A percentile compares a stretch with the other conserved stretches of the same genome.
These are phyloP conservation scores for Aureobasidium sp. DNA, from an alignment of 2,329 filamentous ascomycete genomes.

Conservation along the genomic window DNA sequence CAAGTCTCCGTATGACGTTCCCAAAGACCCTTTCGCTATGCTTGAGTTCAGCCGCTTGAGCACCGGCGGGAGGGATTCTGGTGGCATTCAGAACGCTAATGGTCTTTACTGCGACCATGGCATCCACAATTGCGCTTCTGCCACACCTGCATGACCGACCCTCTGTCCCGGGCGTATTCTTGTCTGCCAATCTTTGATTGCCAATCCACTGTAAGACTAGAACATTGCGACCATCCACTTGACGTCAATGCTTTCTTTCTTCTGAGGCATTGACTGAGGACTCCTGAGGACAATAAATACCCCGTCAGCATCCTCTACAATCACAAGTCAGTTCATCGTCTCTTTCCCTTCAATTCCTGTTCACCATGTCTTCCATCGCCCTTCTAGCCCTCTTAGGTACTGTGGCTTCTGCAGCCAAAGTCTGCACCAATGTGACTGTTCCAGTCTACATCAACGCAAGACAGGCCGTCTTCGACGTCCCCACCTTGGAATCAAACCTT, in stretches of 20 bases:
- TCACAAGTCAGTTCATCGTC: neutral
- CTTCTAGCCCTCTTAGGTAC: conserved; percentile 11
- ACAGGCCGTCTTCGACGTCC: conserved; percentile 45
- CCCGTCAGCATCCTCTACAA: neutral
- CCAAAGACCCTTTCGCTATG: neutral
- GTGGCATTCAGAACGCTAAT: neutral
- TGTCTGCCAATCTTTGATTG: neutral
- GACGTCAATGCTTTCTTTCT: conserved; percentile 2
- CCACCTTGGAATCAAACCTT: conserved; percentile 42
- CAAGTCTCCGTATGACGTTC: neutral
- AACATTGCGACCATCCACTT: neutral
- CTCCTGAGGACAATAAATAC: neutral
- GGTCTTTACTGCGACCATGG: neutral
- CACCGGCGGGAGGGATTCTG: neutral
- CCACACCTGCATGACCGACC: conserved; percentile 7
- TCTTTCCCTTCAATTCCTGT: neutral
- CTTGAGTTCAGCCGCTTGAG: neutral
- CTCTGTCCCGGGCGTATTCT: neutral
- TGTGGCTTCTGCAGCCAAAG: conserved; percentile 20
- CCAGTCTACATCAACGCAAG: conserved; percentile 46
- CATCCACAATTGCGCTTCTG: conserved; percentile 2
- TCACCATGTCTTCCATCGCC: conserved; percentile 2
- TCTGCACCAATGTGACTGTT: conserved; percentile 45
- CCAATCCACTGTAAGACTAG: neutral
- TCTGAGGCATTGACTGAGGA: neutral